A percentile compares a stretch with the other conserved stretches of the same genome.
These are phyloP conservation scores for Omphalea diandra DNA, from an alignment of 441 rosid genomes.

Conservation along the genomic window DNA sequence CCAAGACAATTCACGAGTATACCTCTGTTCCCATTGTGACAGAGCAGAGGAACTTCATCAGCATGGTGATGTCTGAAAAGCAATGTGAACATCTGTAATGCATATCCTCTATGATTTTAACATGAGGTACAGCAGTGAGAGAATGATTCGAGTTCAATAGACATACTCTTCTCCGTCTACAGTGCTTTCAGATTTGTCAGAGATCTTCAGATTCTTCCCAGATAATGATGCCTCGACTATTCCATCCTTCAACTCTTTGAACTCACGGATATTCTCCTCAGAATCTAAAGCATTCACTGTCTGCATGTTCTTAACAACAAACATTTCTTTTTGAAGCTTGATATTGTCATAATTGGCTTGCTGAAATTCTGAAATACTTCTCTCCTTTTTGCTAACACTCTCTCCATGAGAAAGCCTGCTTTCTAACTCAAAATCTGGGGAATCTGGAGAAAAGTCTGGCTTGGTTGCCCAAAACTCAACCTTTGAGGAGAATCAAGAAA, in stretches of 20 bases:
- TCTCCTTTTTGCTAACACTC: constrained; percentile 30
- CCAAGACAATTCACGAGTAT: background rate
- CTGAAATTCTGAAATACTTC: constrained; percentile 25
- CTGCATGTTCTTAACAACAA: constrained; percentile 17
- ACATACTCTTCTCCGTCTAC: constrained; percentile 41
- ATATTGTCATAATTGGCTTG: constrained; percentile 25
- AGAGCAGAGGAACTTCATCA: constrained; percentile 26
- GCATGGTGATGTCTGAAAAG: constrained; percentile 24
- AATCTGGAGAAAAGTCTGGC: constrained; percentile 31
- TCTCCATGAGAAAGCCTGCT: constrained; percentile 31
- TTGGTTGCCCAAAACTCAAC: constrained; percentile 30
- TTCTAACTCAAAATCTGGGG: constrained; percentile 18
- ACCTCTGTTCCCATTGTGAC: constrained; percentile 30
- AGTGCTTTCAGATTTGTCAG: constrained; percentile 28
- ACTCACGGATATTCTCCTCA: constrained; percentile 20
- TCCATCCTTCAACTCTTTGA: constrained; percentile 29
- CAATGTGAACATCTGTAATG: constrained; percentile 13
- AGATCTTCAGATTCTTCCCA: constrained; percentile 41
- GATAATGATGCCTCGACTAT: constrained; percentile 34
- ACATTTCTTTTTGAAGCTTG: constrained; percentile 24
- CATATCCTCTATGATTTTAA: background rate
- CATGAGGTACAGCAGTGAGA: constrained; percentile 2
- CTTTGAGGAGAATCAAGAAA: constrained; percentile 31
- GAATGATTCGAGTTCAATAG: constrained; percentile 18
- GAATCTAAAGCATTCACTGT: constrained; percentile 26